Evolutionary conservation across 768 basidiomycete species (phyloP), one percentile per base, ranked within the genome.

Genomic region (Gelatoporia subvermispora): DNA sequence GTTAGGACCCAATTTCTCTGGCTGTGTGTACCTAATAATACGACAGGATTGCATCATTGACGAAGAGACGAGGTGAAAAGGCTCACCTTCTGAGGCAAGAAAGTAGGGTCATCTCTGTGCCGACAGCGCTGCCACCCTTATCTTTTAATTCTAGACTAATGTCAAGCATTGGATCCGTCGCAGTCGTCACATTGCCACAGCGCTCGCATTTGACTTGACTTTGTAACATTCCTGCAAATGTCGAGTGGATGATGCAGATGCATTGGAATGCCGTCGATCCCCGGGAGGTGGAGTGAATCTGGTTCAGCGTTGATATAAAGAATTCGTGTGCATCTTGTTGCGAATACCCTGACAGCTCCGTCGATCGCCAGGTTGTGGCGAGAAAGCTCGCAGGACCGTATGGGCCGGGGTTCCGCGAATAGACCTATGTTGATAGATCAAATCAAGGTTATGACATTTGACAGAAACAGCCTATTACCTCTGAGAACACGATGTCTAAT

Each of bases 291-390:
- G 74, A 72, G 63, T 98, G 94, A 10, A 96, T 87, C 55, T 92
- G 87, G 60, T 94, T 93, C 21, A 97, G 72, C 0, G 84, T 79
- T 16, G 84, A 76, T 23, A 91, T 88, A 65, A 91, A 88, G 61
- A 83, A 87, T 64, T 91, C 86, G 72, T 94, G 92, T 2, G 92
- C 90, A 52, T 97, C 94, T 60, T 95, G 95, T 64, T 98, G 95
- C 0, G 90, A 82, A 60, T 97, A 92, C 2, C 93, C 94, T 4
- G 91, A 81, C 22, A 97, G 72, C 52, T 95, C 92, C 0, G 84
- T 68, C 0, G 86, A 84, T 56, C 75, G 80, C 94, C 93, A 97
- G 28, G 86, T 88, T 22, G 87, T 84, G 13, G 84, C 75, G 8
- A 98, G 76, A 62, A 97, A 86, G 3, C 82, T 81, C 2, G 84